These are phyloP conservation scores for Sedum album DNA, from an alignment of 164 flowering plant species.

Conservation along the genomic window DNA sequence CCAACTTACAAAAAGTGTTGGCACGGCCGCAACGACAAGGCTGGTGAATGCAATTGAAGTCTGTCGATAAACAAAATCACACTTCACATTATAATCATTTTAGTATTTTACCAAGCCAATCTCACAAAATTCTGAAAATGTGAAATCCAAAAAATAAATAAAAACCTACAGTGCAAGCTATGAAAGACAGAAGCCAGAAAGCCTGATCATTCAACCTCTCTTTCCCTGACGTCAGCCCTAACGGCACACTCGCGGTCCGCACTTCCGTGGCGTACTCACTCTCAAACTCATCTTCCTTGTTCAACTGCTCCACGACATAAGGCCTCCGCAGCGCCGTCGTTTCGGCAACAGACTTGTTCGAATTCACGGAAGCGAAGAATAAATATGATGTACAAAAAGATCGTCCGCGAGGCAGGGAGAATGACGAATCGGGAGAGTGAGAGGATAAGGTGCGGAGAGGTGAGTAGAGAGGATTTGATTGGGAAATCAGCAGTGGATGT, in stretches of 20 bases:
- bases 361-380: neutral
- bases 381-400: neutral
- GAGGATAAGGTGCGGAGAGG: neutral
- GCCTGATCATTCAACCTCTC: constrained; percentile 5
- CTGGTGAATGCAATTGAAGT: constrained; percentile 6
- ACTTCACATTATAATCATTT: neutral
- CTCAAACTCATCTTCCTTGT: neutral
- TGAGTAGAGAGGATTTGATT: neutral
- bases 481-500: neutral
- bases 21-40: constrained; percentile 9
- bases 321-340: neutral
- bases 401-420: neutral
- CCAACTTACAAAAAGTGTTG: constrained; percentile 8
- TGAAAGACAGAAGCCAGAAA: constrained; percentile 8
- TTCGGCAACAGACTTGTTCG: neutral
- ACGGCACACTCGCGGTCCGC: neutral
- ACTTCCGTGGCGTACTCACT: neutral
- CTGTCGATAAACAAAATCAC: neutral
- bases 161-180: constrained; percentile 3
- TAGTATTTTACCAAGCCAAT: neutral
- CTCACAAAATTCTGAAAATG: neutral
- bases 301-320: constrained; percentile 1
- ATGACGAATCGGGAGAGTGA: neutral
- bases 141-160: neutral
- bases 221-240: neutral